Base-by-base conservation (phyloP, 768 basidiomycete genomes). In the Panus rudis region DNA sequence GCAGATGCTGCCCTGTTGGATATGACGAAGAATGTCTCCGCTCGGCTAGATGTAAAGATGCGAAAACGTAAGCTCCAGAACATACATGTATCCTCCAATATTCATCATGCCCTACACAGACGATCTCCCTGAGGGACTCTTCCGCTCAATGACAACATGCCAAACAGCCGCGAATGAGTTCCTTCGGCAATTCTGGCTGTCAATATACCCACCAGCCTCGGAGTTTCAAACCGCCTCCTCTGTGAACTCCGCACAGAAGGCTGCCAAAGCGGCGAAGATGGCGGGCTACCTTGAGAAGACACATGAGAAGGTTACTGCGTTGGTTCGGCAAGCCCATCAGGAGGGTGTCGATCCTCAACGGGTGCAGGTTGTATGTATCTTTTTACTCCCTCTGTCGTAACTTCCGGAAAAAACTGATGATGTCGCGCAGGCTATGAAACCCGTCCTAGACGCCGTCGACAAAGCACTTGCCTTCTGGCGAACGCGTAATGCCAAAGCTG, bases 141-240 rank as follows among this genome's bases (percentile, higher is more conserved):
- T 89, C 53, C 72, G 78, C 43, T 82, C 92, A 64, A 84, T 97
- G 77, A 80, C 78, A 14, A 86, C 86, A 0, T 91, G 88, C 55
- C 92, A 96, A 57, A 90, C 90, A 1, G 85, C 93, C 3, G 84
- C 93, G 10, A 92, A 91, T 55, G 96, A 99, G 59, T 96, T 98
- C 60, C 70, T 99, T 12, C 81, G 94, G 22, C 96, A 98, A 59
- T 97, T 92, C 60, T 98, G 93, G 92, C 75, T 82, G 2, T 77
- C 91, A 2, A 76, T 87, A 39, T 85, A 91, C 49, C 93, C 92
- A 4, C 79, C 84, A 5, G 62, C 73, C 1, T 66, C 72, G 14
- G 86, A 86, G 38, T 53, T 67, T 14, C 73, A 74, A 42, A 69
- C 73, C 0, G 59, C 76, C 3, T 64, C 68, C 4, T 52, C 65